Conservation (phyloP, 495 filamentous ascomycete genomes). For the Penicillium longicatenatum region DNA sequence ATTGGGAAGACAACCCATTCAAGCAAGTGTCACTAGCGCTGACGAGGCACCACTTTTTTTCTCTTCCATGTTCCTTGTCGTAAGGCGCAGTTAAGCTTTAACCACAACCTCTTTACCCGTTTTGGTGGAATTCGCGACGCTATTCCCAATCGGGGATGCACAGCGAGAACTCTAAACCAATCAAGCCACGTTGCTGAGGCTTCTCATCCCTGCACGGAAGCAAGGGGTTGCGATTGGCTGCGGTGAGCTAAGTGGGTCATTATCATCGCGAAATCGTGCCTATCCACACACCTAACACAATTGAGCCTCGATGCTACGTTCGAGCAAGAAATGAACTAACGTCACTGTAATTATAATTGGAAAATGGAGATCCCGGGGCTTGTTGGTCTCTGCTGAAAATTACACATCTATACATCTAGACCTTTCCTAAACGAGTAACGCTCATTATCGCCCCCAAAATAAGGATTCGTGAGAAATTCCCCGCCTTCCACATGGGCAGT, state of each 20-base stretch:
- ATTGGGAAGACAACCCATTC: background rate
- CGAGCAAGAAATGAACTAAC: background rate
- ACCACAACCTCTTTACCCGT: background rate
- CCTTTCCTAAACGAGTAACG: background rate
- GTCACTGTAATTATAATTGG: background rate
- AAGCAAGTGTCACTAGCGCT: background rate
- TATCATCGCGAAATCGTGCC: too few relatives aligned
- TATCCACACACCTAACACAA: background rate
- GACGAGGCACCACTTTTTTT: background rate
- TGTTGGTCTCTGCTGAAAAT: background rate
- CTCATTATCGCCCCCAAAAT: background rate
- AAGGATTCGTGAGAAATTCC: background rate
- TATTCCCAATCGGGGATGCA: background rate
- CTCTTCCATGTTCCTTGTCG: background rate
- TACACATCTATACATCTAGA: background rate
- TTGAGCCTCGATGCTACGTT: background rate
- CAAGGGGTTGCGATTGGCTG: background rate
- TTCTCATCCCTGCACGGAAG: background rate
- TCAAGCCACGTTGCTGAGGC: background rate
- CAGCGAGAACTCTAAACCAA: background rate
- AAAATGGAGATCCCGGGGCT: background rate
- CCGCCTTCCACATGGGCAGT: background rate
- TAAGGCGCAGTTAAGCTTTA: background rate
- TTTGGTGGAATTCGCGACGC: constrained; percentile 12
- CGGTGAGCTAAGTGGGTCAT: background rate